Evolutionary conservation across 2,329 filamentous ascomycete genomes (phyloP), one percentile per base, ranked within the genome.

Genomic region (Diplodia seriata): DNA sequence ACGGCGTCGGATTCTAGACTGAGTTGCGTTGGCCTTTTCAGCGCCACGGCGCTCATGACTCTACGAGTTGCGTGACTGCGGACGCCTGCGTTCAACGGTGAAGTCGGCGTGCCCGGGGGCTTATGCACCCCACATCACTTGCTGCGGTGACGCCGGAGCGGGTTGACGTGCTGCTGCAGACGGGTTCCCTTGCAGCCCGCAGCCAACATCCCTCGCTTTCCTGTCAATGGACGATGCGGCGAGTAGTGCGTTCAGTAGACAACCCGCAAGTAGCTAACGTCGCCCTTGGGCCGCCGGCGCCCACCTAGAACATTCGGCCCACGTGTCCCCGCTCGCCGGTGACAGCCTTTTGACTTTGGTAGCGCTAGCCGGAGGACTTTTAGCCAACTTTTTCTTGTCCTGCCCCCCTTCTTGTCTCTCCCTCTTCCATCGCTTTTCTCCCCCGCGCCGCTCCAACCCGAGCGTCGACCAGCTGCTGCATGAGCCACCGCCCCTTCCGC

Each of bases 51-150:
- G 11, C 29, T 12, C 29, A 38, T 31, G 9, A 15, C 14, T 63
- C 18, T 20, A 14, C 43, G 15, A 8, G 12, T 33, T 33, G 6
- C 33, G 7, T 31, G 23, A 31, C 23, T 6, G 36, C 15, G 26
- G n/a, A 23, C 23, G 9, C 53, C 15, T 26, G 15, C 15, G 18
- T 23, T 33, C 57, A 62, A 62, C 57, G 57, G 57, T 6, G 40
- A 29, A 20, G n/a, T 43, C 57, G 57, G 43, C 57, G 26, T n/a
- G 38, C 2, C 56, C 57, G 26, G 36, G 47, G 40, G 57, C 59
- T 51, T 51, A 49, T 38, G 59, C 47, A 63, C 59, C 59, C 59
- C 59, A 63, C 59, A 63, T 26, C 12, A 11, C 31, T 38, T 38
- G 36, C 18, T 18, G 8, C 31, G 29, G 15, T 26, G 26, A 33